These are phyloP conservation scores for Senna siamea DNA, from an alignment of 306 rosid species.

Conservation along the genomic window DNA sequence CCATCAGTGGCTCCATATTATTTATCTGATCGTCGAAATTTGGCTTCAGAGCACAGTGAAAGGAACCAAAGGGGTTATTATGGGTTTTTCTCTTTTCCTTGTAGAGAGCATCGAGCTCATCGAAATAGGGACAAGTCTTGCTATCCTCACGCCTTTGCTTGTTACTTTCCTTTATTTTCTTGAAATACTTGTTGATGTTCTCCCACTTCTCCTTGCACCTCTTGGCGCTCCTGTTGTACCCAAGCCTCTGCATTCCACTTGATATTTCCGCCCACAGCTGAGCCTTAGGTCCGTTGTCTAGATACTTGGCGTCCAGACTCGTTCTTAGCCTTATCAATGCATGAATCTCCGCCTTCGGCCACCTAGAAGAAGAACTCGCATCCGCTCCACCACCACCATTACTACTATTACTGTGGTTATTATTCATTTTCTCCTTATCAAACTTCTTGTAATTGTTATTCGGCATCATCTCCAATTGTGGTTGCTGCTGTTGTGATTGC, in stretches of 20 bases:
- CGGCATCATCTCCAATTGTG: neutral
- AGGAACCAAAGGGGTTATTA: slow-evolving; percentile 19
- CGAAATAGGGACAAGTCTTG: slow-evolving; percentile 85
- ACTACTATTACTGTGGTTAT: slow-evolving; percentile 2
- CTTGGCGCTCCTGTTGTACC: slow-evolving; percentile 73
- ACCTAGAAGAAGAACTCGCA: slow-evolving; percentile 34
- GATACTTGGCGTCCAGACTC: slow-evolving; percentile 66
- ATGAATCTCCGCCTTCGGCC: slow-evolving; percentile 70
- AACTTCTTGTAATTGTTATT: neutral
- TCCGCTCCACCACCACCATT: neutral
- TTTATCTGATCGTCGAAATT: too few relatives aligned
- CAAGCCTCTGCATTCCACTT: slow-evolving; percentile 65
- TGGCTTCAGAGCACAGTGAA: too few relatives aligned
- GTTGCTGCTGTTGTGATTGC: neutral
- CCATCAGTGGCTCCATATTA: slow-evolving; percentile 75
- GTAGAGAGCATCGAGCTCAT: slow-evolving; percentile 78
- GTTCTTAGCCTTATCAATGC: slow-evolving; percentile 68
- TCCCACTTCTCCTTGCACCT: slow-evolving; percentile 99
- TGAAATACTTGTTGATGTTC: slow-evolving; percentile 93
- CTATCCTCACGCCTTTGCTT: slow-evolving; percentile 69
- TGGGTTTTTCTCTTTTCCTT: slow-evolving; percentile 49
- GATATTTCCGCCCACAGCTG: slow-evolving; percentile 96
- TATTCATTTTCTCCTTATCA: slow-evolving; percentile 34
- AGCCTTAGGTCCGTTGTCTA: slow-evolving; percentile 77
- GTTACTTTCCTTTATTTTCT: slow-evolving; percentile 81